Conservation (phyloP, 2,329 filamentous ascomycete genomes). For the Ophidiomyces ophidiicola region DNA sequence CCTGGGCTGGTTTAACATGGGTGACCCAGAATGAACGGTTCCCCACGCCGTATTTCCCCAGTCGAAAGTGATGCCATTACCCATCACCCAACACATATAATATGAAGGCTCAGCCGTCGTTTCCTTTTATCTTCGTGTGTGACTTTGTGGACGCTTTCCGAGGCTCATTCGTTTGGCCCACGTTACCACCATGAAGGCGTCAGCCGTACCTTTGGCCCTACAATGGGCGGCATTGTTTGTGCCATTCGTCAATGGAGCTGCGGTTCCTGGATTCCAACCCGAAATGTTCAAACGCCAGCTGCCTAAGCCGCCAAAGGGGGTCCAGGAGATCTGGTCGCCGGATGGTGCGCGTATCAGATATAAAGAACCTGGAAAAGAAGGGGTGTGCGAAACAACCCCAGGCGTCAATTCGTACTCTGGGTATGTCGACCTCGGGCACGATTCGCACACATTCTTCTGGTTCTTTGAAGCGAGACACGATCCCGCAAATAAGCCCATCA, state of each 20-base stretch:
- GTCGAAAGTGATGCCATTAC: neutral
- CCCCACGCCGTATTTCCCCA: constrained; percentile 1
- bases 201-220: constrained; percentile 2
- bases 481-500: constrained; percentile 43
- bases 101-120: no score
- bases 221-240: constrained; percentile 2
- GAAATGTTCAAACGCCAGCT: constrained; percentile 22
- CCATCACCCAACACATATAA: neutral
- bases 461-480: constrained; percentile 48
- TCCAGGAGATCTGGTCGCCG: constrained; percentile 30
- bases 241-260: constrained; percentile 16
- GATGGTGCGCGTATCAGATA: constrained; percentile 44
- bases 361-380: constrained; percentile 42
- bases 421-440: constrained; percentile 41
- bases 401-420: constrained; percentile 48
- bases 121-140: no score
- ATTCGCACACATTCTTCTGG: constrained; percentile 55
- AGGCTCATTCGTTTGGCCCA: no score
- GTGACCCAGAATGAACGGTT: neutral
- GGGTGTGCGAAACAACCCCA: constrained; percentile 46
- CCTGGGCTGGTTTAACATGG: no score
- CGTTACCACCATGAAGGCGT: constrained; percentile 3
- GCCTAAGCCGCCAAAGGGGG: constrained; percentile 27
- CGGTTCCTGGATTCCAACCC: constrained; percentile 18
- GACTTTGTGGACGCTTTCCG: no score